Conservation (phyloP, 2,329 filamentous ascomycete species). For the Cordyceps cateniannulata region DNA sequence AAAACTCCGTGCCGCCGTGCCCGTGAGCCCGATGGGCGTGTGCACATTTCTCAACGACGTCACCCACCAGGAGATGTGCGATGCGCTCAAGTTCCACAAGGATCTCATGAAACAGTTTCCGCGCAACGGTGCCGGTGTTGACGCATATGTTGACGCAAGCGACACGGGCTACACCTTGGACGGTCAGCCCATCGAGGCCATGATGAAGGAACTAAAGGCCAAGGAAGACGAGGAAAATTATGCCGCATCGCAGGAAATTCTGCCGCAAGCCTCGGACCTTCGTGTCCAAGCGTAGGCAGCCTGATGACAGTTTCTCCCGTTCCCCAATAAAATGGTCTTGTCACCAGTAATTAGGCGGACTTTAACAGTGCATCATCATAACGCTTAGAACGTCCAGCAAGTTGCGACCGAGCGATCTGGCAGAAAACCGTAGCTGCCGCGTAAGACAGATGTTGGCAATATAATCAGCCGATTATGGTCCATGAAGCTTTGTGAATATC, state of each 20-base stretch:
- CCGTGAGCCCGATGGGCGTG: slow-evolving; percentile 54
- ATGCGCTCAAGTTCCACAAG: slow-evolving; percentile 58
- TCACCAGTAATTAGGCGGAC: too few relatives aligned
- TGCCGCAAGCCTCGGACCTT: not conserved
- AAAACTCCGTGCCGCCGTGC: slow-evolving; percentile 60
- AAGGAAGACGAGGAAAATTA: not conserved
- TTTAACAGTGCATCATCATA: too few relatives aligned
- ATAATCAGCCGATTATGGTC: too few relatives aligned
- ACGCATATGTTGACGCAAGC: slow-evolving; percentile 62
- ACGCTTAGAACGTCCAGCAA: too few relatives aligned
- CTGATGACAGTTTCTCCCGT: too few relatives aligned
- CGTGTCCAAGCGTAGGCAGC: not conserved
- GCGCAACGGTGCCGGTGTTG: slow-evolving; percentile 57
- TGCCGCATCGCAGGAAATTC: not conserved
- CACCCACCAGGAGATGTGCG: slow-evolving; percentile 52
- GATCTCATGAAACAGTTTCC: slow-evolving; percentile 55
- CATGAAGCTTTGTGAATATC: too few relatives aligned
- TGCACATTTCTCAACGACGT: slow-evolving; percentile 67
- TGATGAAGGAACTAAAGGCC: not conserved
- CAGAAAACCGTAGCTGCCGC: too few relatives aligned
- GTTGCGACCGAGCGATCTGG: too few relatives aligned
- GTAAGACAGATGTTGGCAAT: too few relatives aligned
- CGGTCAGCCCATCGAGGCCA: slow-evolving; percentile 18
- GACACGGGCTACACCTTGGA: slow-evolving; percentile 54
- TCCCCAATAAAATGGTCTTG: too few relatives aligned